These are phyloP conservation scores for Cydonia oblonga DNA, from an alignment of 331 rosid species.

Conservation along the genomic window DNA sequence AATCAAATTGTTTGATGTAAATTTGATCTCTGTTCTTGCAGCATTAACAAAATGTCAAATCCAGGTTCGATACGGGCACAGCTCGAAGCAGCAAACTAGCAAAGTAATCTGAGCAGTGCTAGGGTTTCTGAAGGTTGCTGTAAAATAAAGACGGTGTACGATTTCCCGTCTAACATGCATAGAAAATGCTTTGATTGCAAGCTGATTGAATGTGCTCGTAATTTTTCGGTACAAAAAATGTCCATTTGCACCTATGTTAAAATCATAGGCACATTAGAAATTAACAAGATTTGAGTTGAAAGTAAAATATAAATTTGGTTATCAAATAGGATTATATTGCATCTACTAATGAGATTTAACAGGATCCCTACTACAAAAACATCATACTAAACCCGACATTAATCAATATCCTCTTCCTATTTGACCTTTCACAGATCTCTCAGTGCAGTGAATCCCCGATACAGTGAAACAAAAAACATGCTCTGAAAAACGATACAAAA, in stretches of 20 bases:
- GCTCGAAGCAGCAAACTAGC: conserved; percentile 70
- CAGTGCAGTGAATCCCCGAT: conserved; percentile 5
- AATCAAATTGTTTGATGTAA: neutral
- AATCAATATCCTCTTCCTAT: neutral
- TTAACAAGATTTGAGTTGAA: neutral
- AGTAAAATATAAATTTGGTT: neutral
- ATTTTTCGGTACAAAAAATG: too few relatives aligned
- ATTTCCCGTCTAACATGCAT: neutral
- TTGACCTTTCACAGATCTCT: conserved; percentile 6
- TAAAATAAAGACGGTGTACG: neutral
- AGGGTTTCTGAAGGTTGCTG: neutral
- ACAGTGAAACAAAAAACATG: conserved; percentile 4
- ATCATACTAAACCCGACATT: neutral
- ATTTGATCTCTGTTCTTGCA: conserved; percentile 17
- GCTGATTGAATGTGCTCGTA: too few relatives aligned
- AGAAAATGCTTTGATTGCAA: neutral
- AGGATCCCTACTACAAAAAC: neutral
- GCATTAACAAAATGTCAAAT: conserved; percentile 40
- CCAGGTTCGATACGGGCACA: conserved; percentile 30
- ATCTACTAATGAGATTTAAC: neutral
- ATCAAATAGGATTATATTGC: neutral
- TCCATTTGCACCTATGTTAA: neutral
- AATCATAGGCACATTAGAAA: neutral
- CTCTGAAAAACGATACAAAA: conserved; percentile 1
- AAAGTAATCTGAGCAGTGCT: conserved; percentile 8